Conservation (phyloP, 1,284 basidiomycete species). For the Ceratobasidium sp. region DNA sequence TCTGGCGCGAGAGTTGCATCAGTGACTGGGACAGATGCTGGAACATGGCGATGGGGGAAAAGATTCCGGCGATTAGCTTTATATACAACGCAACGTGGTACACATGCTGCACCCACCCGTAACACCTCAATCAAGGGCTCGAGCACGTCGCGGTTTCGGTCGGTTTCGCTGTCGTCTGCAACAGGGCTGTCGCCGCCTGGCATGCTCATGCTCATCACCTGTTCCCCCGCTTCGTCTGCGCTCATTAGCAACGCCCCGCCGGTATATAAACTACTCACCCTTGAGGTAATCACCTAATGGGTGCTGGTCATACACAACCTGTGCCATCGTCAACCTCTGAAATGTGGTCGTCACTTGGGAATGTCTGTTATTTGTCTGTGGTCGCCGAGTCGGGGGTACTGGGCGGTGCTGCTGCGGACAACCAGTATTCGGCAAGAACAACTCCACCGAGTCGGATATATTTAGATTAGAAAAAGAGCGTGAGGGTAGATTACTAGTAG, state of each 20-base stretch:
- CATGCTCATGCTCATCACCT: constrained; percentile 39
- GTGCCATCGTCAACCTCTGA: constrained; percentile 66
- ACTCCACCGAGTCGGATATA: neutral
- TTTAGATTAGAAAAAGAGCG: constrained; percentile 24
- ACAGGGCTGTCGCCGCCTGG: constrained; percentile 36
- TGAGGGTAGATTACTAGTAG: neutral
- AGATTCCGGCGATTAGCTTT: constrained; percentile 36
- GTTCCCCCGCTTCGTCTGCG: constrained; percentile 42
- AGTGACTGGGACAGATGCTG: constrained; percentile 44
- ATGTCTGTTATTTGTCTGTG: neutral
- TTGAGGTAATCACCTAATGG: constrained; percentile 74
- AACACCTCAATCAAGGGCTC: constrained; percentile 50
- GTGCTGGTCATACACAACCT: constrained; percentile 77
- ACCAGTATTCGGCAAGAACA: neutral
- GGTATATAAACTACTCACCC: constrained; percentile 55
- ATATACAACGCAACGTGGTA: neutral
- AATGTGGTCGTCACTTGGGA: neutral
- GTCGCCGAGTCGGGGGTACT: constrained; percentile 14
- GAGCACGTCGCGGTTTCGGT: constrained; percentile 26
- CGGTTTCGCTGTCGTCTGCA: constrained; percentile 26
- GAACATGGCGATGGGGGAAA: constrained; percentile 50
- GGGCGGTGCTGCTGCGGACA: constrained; percentile 21
- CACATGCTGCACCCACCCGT: constrained; percentile 34
- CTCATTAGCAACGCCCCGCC: constrained; percentile 16
- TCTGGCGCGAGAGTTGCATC: constrained; percentile 39